phyloP scores from a whole-genome alignment of 148 eudicot genomes.

The Polygonum maritimum region DNA sequence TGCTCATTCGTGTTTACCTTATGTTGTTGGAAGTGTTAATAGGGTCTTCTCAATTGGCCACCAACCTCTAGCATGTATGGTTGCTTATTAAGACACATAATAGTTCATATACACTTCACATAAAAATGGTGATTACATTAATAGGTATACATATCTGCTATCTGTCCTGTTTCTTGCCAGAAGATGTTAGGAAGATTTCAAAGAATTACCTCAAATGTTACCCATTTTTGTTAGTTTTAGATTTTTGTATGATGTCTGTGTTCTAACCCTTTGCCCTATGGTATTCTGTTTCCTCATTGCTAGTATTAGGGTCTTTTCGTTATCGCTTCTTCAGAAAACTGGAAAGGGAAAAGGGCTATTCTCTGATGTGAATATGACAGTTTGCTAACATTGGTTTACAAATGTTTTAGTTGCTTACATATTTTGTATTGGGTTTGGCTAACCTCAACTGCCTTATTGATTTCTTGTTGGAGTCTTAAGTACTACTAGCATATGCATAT shows the following conservation, averaged over 20 bases:
- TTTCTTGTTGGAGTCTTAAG: neutral
- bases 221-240: neutral
- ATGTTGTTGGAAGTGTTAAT: neutral
- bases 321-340: neutral
- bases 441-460: neutral
- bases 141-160: neutral
- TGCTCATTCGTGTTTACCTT: too few species aligned
- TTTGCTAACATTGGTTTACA: neutral
- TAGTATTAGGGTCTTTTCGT: neutral
- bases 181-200: neutral
- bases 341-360: neutral
- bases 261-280: neutral
- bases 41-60: neutral
- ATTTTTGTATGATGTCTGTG: neutral
- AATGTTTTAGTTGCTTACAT: neutral
- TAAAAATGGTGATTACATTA: neutral
- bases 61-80: neutral
- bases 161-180: neutral
- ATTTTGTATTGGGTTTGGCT: neutral
- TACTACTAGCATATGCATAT: too few species aligned
- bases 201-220: neutral
- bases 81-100: neutral
- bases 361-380: neutral
- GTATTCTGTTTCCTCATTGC: neutral
- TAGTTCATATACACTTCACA: too few species aligned